phyloP scores from a whole-genome alignment of 139 green algal species.

The Eudorina sp. region DNA sequence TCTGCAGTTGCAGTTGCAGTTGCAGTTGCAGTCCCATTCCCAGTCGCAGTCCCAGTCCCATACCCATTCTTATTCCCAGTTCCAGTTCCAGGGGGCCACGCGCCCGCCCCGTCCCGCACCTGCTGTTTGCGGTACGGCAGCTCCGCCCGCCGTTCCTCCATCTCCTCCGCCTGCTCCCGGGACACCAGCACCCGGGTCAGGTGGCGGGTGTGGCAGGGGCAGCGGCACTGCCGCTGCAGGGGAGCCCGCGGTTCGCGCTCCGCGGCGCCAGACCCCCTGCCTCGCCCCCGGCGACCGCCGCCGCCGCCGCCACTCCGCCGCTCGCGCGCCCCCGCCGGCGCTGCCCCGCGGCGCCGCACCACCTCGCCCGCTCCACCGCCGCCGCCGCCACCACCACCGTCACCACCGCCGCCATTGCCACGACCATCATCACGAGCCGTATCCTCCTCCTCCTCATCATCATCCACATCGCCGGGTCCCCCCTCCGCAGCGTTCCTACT shows the following conservation, averaged over 20 bases:
- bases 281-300: too few species aligned
- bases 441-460: not conserved
- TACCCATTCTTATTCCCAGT: too few species aligned
- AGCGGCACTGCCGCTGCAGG: conserved; percentile 1
- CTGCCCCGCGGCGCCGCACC: not conserved
- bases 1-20: too few species aligned
- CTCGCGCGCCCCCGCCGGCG: not conserved
- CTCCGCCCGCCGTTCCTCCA: not conserved
- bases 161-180: conserved; percentile 7
- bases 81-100: too few species aligned
- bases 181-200: conserved; percentile 46
- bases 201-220: conserved; percentile 30
- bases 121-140: conserved; percentile 17
- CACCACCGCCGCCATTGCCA: not conserved
- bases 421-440: not conserved
- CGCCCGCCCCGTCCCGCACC: too few species aligned
- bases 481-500: too few species aligned
- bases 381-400: not conserved
- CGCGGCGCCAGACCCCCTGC: not conserved
- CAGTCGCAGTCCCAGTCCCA: too few species aligned
- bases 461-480: not conserved
- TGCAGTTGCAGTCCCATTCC: too few species aligned
- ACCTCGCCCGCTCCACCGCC: not conserved
- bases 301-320: not conserved
- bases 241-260: not conserved